Evolutionary conservation across 2,329 filamentous ascomycete species (phyloP).

Genomic region (Aspergillus glaucus): DNA sequence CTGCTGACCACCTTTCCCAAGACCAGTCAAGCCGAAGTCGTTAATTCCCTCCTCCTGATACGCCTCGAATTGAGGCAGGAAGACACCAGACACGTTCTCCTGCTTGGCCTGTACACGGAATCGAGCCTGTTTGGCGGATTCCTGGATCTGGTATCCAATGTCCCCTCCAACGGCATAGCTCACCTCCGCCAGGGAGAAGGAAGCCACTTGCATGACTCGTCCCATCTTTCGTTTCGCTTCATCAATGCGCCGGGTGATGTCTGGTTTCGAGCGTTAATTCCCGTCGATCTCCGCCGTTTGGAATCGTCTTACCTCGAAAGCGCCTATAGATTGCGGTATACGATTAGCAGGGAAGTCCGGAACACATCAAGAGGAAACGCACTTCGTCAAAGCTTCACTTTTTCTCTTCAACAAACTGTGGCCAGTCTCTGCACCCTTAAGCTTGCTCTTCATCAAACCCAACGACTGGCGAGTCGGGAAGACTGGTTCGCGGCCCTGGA

Average conservation of each 20-base stretch:
- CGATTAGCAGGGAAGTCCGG: conserved; percentile 11
- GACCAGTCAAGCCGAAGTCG: conserved; percentile 90
- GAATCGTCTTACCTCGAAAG: conserved; percentile 65
- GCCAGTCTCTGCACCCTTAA: conserved; percentile 86
- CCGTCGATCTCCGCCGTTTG: conserved; percentile 15
- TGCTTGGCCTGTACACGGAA: conserved; percentile 93
- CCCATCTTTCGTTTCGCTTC: conserved; percentile 99
- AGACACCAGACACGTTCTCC: conserved; percentile 96
- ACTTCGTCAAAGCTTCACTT: conserved; percentile 97
- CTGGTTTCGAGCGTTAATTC: conserved; percentile 42
- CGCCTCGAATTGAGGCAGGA: conserved; percentile 89
- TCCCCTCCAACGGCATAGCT: conserved; percentile 94
- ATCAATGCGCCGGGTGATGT: conserved; percentile 95
- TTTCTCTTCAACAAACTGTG: conserved; percentile 96
- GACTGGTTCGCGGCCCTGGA: conserved; percentile 85
- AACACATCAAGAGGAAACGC: conserved; percentile 27
- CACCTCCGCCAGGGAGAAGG: conserved; percentile 94
- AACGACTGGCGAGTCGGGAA: conserved; percentile 97
- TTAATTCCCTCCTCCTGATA: conserved; percentile 83
- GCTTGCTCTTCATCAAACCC: conserved; percentile 94
- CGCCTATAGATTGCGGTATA: conserved; percentile 51
- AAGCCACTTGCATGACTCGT: conserved; percentile 96
- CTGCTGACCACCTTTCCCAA: conserved; percentile 96
- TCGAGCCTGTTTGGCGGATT: conserved; percentile 85
- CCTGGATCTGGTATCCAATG: conserved; percentile 94